phyloP scores from a whole-genome alignment of 2,329 filamentous ascomycete species.

The Ceratocystis harringtonii region DNA sequence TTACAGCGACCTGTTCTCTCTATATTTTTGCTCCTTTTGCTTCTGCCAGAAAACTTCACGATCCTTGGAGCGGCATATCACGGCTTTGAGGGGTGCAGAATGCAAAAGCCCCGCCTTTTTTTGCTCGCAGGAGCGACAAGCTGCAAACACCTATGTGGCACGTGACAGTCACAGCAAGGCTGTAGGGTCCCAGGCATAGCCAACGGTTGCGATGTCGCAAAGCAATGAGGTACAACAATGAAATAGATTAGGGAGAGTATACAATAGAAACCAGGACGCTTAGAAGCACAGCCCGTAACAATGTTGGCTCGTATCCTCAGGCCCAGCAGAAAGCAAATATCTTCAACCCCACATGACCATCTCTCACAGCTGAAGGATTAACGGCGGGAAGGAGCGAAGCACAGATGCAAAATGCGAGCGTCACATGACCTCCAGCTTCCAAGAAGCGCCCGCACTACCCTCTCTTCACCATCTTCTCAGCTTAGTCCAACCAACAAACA shows the following conservation, averaged over 20 bases:
- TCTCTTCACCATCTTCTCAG: background rate
- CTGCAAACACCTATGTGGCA: background rate
- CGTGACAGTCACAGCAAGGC: background rate
- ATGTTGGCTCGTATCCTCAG: background rate
- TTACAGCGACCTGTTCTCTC: background rate
- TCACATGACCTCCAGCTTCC: background rate
- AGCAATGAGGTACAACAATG: no score
- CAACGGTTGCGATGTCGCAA: no score
- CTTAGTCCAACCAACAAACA: background rate
- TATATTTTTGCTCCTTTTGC: background rate
- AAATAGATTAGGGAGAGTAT: no score
- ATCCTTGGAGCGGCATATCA: constrained; percentile 3
- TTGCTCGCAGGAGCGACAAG: background rate
- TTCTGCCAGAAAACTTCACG: background rate
- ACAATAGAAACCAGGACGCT: no score
- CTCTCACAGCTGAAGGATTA: background rate
- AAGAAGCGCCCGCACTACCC: background rate
- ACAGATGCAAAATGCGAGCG: background rate
- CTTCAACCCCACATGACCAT: background rate
- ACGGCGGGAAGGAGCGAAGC: background rate
- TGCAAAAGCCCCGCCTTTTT: background rate
- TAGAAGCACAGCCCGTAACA: no score
- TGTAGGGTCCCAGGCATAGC: no score
- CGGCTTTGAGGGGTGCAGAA: background rate
- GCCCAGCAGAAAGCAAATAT: background rate